Evolutionary conservation across 169 alveolate genomes (phyloP).

Genomic region (Eimeria sp.): DNA sequence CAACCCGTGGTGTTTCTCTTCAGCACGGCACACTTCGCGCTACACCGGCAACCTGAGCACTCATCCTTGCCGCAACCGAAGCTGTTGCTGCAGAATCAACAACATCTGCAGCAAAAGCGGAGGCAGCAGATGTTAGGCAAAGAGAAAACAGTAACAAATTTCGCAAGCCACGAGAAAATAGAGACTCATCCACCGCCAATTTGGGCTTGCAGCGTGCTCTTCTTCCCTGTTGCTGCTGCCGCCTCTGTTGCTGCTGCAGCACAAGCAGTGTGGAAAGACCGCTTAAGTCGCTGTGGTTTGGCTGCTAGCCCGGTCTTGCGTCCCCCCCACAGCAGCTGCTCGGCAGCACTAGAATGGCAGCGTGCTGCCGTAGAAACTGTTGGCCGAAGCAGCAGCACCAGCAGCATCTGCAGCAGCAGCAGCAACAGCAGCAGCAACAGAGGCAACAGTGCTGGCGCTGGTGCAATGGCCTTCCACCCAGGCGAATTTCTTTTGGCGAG

Average conservation of each 20-base stretch:
- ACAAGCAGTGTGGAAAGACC: neutral
- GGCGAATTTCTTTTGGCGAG: neutral
- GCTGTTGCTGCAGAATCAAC: neutral
- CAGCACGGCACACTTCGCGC: neutral
- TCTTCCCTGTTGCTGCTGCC: neutral
- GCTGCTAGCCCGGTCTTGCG: neutral
- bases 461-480: neutral
- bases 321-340: neutral
- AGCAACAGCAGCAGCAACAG: slow-evolving; percentile 8
- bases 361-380: neutral
- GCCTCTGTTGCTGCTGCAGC: slow-evolving; percentile 9
- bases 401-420: slow-evolving; percentile 22
- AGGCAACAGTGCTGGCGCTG: neutral
- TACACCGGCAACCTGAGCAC: neutral
- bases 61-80: neutral
- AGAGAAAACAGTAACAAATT: neutral
- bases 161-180: neutral
- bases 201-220: neutral
- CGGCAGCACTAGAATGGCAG: neutral
- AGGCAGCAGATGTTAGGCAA: neutral
- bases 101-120: neutral
- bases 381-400: neutral
- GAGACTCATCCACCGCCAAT: neutral
- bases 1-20: neutral
- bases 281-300: neutral